Conservation (phyloP, 2,329 filamentous ascomycete species). For the Diaporthe destruens region DNA sequence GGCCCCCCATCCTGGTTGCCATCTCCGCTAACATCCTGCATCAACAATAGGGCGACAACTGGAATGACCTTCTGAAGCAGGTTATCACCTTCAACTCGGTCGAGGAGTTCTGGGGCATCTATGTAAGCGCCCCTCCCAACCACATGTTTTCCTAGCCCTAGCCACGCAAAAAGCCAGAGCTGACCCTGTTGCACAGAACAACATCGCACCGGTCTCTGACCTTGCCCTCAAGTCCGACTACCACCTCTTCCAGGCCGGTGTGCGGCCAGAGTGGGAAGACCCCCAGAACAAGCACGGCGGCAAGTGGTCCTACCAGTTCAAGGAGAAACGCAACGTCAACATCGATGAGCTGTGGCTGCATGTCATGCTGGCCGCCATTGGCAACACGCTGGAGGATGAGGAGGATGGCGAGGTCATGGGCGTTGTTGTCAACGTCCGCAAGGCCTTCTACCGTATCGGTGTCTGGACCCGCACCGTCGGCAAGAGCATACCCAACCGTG, state of each 20-base stretch:
- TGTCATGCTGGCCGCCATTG: slow-evolving; percentile 95
- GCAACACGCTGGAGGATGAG: slow-evolving; percentile 96
- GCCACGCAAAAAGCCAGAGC: slow-evolving; percentile 28
- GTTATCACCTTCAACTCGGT: slow-evolving; percentile 99
- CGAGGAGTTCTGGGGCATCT: slow-evolving; percentile 99
- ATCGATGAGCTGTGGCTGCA: slow-evolving; percentile 98
- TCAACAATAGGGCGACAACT: slow-evolving; percentile 86
- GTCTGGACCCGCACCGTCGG: slow-evolving; percentile 97
- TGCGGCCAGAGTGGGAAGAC: slow-evolving; percentile 99
- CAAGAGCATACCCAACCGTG: slow-evolving; percentile 82
- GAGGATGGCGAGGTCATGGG: slow-evolving; percentile 98
- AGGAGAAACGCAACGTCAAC: slow-evolving; percentile 90
- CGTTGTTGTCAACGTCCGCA: slow-evolving; percentile 98
- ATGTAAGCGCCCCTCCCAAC: slow-evolving; percentile 72
- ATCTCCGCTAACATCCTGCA: slow-evolving; percentile 44
- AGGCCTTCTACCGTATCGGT: slow-evolving; percentile 97
- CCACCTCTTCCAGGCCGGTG: slow-evolving; percentile 97
- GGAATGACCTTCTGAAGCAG: slow-evolving; percentile 97
- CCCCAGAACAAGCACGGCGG: slow-evolving; percentile 98
- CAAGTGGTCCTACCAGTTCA: slow-evolving; percentile 99
- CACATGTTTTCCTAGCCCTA: background rate
- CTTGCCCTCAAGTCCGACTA: slow-evolving; percentile 98
- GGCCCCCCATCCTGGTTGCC: slow-evolving; percentile 26
- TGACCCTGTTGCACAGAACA: slow-evolving; percentile 75
- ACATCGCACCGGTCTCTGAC: slow-evolving; percentile 95